Evolutionary conservation across 2,329 filamentous ascomycete species (phyloP).

Genomic region (Colletotrichum viniferum): DNA sequence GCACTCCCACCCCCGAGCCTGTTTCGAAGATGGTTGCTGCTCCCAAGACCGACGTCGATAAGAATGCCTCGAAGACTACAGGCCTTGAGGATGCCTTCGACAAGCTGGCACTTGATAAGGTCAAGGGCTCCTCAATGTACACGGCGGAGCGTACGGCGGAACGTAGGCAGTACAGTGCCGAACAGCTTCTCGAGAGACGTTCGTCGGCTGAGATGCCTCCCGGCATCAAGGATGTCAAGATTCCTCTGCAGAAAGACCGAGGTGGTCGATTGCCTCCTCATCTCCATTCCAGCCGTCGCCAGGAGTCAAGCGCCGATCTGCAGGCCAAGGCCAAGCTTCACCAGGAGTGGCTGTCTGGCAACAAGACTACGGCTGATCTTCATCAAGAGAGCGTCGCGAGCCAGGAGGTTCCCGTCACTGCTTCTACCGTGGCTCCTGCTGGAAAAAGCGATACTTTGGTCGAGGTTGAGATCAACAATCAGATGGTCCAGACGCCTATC

Average conservation of each 20-base stretch:
- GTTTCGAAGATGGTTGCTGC: neutral
- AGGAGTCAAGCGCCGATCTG: neutral
- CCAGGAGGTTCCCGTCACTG: neutral
- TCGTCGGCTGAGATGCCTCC: neutral
- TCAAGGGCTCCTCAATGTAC: slow-evolving; percentile 9
- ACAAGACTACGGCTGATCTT: neutral
- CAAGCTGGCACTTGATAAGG: neutral
- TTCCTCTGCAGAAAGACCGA: neutral
- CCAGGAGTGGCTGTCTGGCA: neutral
- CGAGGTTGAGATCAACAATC: neutral
- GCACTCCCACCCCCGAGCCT: neutral
- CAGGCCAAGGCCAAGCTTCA: neutral
- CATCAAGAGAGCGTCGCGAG: neutral
- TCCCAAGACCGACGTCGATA: neutral
- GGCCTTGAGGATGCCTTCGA: neutral
- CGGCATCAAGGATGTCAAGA: slow-evolving; percentile 3
- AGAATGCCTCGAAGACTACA: neutral
- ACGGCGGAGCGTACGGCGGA: neutral
- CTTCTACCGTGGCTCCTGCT: neutral
- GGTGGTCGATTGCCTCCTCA: neutral
- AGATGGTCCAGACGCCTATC: neutral
- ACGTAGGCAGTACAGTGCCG: neutral
- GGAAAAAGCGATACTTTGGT: neutral
- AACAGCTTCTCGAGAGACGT: neutral
- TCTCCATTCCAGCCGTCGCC: neutral